phyloP scores from a whole-genome alignment of 768 basidiomycete genomes.

The Amanita fuliginea region DNA sequence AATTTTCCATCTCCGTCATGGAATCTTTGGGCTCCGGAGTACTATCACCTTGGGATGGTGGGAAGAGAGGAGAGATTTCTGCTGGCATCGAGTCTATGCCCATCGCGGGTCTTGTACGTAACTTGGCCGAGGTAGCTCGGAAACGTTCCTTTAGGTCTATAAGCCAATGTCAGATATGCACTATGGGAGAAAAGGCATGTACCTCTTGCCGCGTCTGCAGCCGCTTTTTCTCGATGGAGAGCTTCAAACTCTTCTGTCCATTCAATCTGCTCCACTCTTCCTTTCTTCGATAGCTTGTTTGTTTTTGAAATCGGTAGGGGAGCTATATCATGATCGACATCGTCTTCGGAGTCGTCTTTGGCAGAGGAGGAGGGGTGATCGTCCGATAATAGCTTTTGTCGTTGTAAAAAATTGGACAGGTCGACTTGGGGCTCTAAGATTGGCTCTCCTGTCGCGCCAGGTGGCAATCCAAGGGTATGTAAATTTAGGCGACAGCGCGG shows the following conservation, averaged over 20 bases:
- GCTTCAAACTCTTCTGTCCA: conserved; percentile 63
- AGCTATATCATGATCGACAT: conserved; percentile 47
- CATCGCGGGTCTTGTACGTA: conserved; percentile 21
- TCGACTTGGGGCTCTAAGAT: conserved; percentile 65
- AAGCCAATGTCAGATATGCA: not conserved
- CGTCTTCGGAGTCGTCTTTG: conserved; percentile 38
- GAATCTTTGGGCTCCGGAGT: conserved; percentile 23
- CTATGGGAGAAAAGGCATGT: not conserved
- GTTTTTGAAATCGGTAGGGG: conserved; percentile 33
- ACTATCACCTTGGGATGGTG: conserved; percentile 19
- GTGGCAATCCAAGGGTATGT: not conserved
- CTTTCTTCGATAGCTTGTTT: conserved; percentile 33
- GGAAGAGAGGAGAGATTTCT: conserved; percentile 49
- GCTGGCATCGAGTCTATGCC: conserved; percentile 12
- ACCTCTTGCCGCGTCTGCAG: conserved; percentile 73
- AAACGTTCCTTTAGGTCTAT: conserved; percentile 52
- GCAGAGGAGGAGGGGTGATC: conserved; percentile 16
- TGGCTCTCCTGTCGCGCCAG: conserved; percentile 42
- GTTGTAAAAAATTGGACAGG: conserved; percentile 53
- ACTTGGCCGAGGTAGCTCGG: conserved; percentile 39
- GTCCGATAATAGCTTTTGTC: conserved; percentile 42
- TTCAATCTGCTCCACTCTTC: conserved; percentile 48
- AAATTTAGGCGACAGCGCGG: not conserved
- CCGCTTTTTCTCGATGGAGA: conserved; percentile 57
- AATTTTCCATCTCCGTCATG: conserved; percentile 60